Evolutionary conservation across 805 yeast species (phyloP).

Genomic region (Teunomyces gatunensis): DNA sequence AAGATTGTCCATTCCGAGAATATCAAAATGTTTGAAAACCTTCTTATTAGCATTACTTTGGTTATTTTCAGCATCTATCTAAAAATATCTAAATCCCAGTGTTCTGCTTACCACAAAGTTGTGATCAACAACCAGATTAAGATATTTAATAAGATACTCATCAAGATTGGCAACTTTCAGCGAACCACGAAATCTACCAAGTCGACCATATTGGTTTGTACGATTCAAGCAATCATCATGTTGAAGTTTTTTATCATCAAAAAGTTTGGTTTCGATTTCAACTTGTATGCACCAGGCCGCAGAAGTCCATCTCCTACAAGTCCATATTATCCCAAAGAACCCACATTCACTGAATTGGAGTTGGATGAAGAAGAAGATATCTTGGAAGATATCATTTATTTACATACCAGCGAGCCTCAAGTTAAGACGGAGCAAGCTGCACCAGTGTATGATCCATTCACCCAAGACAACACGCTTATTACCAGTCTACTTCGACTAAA

Average conservation of each 20-base stretch:
- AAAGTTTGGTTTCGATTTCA: conserved; percentile 11
- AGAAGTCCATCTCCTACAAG: background rate
- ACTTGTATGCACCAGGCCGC: background rate
- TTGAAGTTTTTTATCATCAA: conserved; percentile 27
- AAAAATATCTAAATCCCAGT: conserved; percentile 11
- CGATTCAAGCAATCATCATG: conserved; percentile 30
- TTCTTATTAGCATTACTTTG: conserved; percentile 30
- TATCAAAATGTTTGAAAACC: conserved; percentile 23
- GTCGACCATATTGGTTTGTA: conserved; percentile 22
- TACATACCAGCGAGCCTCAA: conserved; percentile 4
- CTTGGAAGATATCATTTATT: conserved; percentile 9
- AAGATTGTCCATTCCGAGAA: conserved; percentile 8
- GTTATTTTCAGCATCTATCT: conserved; percentile 23
- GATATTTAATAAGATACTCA: conserved; percentile 27
- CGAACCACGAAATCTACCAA: conserved; percentile 11
- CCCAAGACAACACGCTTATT: background rate
- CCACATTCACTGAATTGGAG: background rate
- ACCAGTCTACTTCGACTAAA: conserved; percentile 12
- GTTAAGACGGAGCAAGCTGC: background rate
- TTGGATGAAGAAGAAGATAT: conserved; percentile 5
- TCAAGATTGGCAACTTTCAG: conserved; percentile 14
- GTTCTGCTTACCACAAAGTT: conserved; percentile 9
- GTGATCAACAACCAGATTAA: conserved; percentile 31
- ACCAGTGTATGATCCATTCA: background rate
- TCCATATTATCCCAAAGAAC: background rate